These are phyloP conservation scores for Salix purpurea DNA, from an alignment of 345 rosid genomes.

Conservation along the genomic window DNA sequence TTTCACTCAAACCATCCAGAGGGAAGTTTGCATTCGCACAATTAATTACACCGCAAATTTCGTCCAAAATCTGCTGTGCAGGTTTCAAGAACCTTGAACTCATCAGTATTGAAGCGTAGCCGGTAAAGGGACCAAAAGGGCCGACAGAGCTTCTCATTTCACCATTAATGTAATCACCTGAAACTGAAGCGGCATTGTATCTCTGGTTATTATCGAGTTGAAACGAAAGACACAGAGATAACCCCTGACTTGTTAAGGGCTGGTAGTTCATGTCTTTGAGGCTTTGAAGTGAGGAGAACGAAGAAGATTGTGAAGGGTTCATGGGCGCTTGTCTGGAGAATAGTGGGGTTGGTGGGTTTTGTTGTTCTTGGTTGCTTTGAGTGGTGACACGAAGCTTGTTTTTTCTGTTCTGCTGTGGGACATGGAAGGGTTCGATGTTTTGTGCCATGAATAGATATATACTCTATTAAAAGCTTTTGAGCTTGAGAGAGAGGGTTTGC, in stretches of 20 bases:
- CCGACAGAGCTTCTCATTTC: slow-evolving; percentile 28
- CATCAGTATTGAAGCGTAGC: slow-evolving; percentile 27
- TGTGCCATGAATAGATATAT: slow-evolving; percentile 22
- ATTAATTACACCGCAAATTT: slow-evolving; percentile 21
- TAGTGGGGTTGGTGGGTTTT: slow-evolving; percentile 5
- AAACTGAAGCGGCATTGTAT: not conserved
- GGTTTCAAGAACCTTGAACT: slow-evolving; percentile 36
- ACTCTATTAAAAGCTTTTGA: not conserved
- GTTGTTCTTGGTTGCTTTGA: slow-evolving; percentile 14
- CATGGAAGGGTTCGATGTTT: slow-evolving; percentile 25
- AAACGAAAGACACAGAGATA: slow-evolving; percentile 23
- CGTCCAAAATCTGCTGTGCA: slow-evolving; percentile 33
- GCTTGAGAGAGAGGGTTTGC: not conserved
- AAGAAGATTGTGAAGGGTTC: slow-evolving; percentile 2
- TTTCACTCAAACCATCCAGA: slow-evolving; percentile 12
- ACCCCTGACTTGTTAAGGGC: slow-evolving; percentile 3
- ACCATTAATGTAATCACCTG: slow-evolving; percentile 3
- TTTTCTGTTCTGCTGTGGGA: slow-evolving; percentile 40
- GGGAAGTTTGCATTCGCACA: slow-evolving; percentile 8
- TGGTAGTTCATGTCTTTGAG: not conserved
- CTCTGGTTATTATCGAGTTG: slow-evolving; percentile 6
- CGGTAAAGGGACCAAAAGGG: slow-evolving; percentile 38
- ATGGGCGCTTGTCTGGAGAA: not conserved
- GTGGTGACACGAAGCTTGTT: slow-evolving; percentile 27
- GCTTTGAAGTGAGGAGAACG: not conserved